Evolutionary conservation across 306 rosid species (phyloP).

Genomic region (Glycine soja): DNA sequence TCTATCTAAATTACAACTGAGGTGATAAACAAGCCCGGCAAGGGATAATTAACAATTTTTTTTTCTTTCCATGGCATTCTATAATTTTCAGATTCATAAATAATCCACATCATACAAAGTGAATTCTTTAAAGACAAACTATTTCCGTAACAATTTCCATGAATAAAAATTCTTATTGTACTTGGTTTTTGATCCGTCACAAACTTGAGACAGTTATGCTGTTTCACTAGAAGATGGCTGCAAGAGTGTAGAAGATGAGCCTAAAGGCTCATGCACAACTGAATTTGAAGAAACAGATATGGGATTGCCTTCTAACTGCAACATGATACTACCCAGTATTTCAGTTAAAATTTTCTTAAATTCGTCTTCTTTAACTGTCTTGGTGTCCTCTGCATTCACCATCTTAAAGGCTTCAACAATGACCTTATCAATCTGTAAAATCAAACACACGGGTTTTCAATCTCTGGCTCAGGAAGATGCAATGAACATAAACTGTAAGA

Average conservation of each 20-base stretch:
- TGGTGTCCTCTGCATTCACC: conserved; percentile 68
- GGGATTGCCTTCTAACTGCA: conserved; percentile 80
- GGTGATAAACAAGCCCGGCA: conserved; percentile 30
- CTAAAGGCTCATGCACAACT: conserved; percentile 89
- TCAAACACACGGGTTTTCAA: conserved; percentile 6
- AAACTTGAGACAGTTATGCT: conserved; percentile 34
- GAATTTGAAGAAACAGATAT: conserved; percentile 78
- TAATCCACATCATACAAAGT: conserved; percentile 13
- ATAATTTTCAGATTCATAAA: conserved; percentile 29
- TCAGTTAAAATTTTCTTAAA: conserved; percentile 79
- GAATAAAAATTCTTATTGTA: conserved; percentile 38
- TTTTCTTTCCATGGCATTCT: conserved; percentile 22
- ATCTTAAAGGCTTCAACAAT: conserved; percentile 60
- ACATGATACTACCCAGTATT: conserved; percentile 73
- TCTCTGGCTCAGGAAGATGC: conserved; percentile 6
- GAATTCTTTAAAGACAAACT: conserved; percentile 42
- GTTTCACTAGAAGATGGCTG: conserved; percentile 62
- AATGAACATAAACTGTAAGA: background rate
- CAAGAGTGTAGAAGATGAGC: conserved; percentile 74
- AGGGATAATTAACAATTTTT: background rate
- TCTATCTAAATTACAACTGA: conserved; percentile 23
- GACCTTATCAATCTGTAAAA: conserved; percentile 79
- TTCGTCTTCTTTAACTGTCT: conserved; percentile 77
- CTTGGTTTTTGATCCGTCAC: conserved; percentile 33
- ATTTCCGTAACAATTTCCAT: conserved; percentile 37